Base-by-base conservation (phyloP, 1,284 basidiomycete species). In the Cryptococcus floricola region DNA sequence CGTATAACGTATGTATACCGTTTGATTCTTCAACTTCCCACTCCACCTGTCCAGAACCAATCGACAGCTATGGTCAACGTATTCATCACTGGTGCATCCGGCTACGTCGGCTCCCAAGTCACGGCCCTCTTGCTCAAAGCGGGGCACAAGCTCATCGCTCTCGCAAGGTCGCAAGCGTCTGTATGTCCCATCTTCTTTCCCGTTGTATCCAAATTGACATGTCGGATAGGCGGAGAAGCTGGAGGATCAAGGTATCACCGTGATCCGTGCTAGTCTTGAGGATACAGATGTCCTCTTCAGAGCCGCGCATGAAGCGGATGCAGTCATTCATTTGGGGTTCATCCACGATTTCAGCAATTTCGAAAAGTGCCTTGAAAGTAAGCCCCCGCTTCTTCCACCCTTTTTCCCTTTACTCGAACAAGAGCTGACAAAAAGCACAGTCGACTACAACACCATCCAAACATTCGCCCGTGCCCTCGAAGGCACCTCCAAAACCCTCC, bases 251-350 rank as follows among this genome's bases (percentile, higher is more conserved):
- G 68, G 66, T 23, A 65, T 53, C 14, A 52, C 52, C 1, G 58
- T 63, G 10, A 34, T 67, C 19, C 49, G 48, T 2, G 70, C 64
- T 19, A 44, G 37, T 13, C 39, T 64, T 18, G 50, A 52, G 39
- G 68, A 74, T 54, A 50, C 59, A n/a, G 66, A 63, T 31, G 51
- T 62, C 13, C 59, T 73, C 31, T 47, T 48, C 34, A 31, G 50
- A 6, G 59, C 50, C 14, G 69, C 70, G 0, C 14, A 37, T 10
- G 60, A 52, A 14, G 57, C 64, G 4, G 68, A 70, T 54, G 70
- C 60, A 0, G 65, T 66, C 52, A 64, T 73, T 27, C 73, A 74
- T 54, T 52, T 62, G 46, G 71, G 63, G 0, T 73, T 68, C 60
- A 49, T 60, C 38, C 66, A 69, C 54, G 57, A 66, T 37, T 57